Evolutionary conservation across 2,329 filamentous ascomycete species (phyloP).

Genomic region (Scopulariopsis brevicaulis): DNA sequence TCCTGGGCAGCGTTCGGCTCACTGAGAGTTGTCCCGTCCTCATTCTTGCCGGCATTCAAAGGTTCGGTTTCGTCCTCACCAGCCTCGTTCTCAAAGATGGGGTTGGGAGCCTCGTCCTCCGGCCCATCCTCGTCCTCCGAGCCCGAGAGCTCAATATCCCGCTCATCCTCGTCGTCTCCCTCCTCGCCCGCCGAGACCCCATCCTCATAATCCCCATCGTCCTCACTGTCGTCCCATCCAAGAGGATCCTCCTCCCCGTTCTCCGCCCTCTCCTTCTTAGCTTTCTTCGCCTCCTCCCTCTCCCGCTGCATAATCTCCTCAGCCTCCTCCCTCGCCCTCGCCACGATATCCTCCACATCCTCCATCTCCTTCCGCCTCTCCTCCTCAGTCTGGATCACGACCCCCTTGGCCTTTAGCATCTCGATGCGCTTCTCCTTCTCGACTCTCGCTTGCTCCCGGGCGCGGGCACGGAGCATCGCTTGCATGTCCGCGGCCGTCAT

Average conservation of each 20-base stretch:
- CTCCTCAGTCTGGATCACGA: conserved; percentile 73
- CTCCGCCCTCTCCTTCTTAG: conserved; percentile 33
- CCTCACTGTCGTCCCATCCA: conserved; percentile 45
- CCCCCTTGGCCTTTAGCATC: conserved; percentile 65
- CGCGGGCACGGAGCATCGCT: conserved; percentile 54
- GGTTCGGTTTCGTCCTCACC: conserved; percentile 9
- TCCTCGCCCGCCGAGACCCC: conserved; percentile 19
- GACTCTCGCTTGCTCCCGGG: conserved; percentile 66
- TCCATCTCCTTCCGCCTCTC: conserved; percentile 75
- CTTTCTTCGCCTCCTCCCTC: conserved; percentile 59
- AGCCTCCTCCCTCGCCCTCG: conserved; percentile 72
- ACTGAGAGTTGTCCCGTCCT: conserved; percentile 8
- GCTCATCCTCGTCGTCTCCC: conserved; percentile 22
- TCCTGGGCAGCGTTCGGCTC: conserved; percentile 12
- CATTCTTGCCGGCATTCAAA: conserved; percentile 23
- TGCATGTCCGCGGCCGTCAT: conserved; percentile 65
- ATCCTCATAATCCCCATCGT: conserved; percentile 35
- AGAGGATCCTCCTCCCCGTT: conserved; percentile 35
- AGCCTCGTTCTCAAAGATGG: conserved; percentile 28
- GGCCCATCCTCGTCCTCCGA: conserved; percentile 28
- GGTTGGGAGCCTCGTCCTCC: conserved; percentile 16
- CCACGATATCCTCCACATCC: conserved; percentile 78
- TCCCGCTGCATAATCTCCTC: conserved; percentile 70
- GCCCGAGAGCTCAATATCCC: conserved; percentile 29
- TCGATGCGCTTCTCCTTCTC: conserved; percentile 71